A percentile compares a stretch with the other conserved stretches of the same genome.
Evolutionary conservation across 352 stramenopile genomes (phyloP).

Genomic region (Chrysophaeum taylorii): DNA sequence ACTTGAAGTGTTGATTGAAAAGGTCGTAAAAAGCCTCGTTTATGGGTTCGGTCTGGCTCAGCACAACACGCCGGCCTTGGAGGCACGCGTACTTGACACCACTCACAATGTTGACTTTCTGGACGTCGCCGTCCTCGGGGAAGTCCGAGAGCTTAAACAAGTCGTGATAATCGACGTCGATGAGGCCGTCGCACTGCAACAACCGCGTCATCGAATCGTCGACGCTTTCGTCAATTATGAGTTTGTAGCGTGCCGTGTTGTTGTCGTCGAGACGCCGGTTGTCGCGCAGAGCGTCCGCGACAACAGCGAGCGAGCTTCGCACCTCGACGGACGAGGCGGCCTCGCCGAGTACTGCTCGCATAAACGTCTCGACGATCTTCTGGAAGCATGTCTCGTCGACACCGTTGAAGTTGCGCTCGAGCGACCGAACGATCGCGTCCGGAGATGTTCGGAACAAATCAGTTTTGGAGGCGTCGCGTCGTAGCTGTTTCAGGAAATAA

Average conservation of each 20-base stretch:
- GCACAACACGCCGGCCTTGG: conserved; percentile 30
- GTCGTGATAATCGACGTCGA: too few relatives aligned
- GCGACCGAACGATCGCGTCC: conserved; percentile 20
- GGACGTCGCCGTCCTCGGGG: conserved; percentile 27
- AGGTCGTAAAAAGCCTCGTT: conserved; percentile 42
- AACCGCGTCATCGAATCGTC: conserved; percentile 37
- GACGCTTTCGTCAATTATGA: conserved; percentile 38
- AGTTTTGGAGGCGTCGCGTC: not conserved
- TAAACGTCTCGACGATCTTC: conserved; percentile 29
- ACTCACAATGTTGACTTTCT: conserved; percentile 36
- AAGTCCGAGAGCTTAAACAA: conserved; percentile 34
- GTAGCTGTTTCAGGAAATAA: conserved; percentile 27
- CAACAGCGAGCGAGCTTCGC: conserved; percentile 19
- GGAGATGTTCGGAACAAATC: conserved; percentile 14
- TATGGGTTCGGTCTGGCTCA: conserved; percentile 32
- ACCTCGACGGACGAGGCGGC: conserved; percentile 14
- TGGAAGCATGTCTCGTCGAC: conserved; percentile 22
- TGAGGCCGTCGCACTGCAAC: too few relatives aligned
- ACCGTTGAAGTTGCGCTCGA: conserved; percentile 40
- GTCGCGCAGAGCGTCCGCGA: conserved; percentile 29
- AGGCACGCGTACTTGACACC: conserved; percentile 35
- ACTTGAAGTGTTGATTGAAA: conserved; percentile 41
- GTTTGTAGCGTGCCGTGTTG: conserved; percentile 37
- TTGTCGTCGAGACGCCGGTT: conserved; percentile 14
- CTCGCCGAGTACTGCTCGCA: conserved; percentile 16